phyloP scores from a whole-genome alignment of 2,329 filamentous ascomycete species.

The Sphaerulina vaccinii region DNA sequence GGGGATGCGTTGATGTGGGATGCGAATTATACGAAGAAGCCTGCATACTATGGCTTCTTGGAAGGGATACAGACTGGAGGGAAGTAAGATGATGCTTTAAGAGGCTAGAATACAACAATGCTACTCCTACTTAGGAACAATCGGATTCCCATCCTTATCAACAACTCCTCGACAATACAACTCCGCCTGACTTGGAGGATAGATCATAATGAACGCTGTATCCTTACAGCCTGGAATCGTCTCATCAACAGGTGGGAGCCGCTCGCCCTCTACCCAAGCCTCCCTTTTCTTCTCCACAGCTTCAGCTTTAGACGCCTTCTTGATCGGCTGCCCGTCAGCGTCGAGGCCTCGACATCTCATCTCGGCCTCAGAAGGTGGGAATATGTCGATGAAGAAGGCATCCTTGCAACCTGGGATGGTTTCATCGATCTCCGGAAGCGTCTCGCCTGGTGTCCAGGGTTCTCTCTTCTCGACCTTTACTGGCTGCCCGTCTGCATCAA shows the following conservation, averaged over 20 bases:
- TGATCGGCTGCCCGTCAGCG: too few species aligned
- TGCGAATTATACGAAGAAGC: conserved; percentile 49
- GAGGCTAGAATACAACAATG: too few species aligned
- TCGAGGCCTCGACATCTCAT: background rate
- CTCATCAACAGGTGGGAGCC: background rate
- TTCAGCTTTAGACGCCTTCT: background rate
- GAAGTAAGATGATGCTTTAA: background rate
- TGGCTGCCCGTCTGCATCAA: background rate
- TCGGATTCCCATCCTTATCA: background rate
- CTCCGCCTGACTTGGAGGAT: background rate
- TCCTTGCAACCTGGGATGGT: background rate
- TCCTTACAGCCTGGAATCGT: background rate
- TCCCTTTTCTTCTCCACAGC: background rate
- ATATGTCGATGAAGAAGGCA: background rate
- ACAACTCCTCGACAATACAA: background rate
- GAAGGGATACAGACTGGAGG: conserved; percentile 6
- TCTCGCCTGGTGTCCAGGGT: background rate
- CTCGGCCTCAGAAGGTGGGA: background rate
- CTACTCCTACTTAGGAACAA: background rate
- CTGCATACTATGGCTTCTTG: conserved; percentile 36
- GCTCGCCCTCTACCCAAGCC: background rate
- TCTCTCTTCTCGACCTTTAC: background rate
- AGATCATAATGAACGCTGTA: background rate
- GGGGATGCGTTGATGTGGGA: conserved; percentile 47
- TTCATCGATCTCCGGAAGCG: background rate